Evolutionary conservation across 306 rosid species (phyloP).

Genomic region (Cicer judaicum): DNA sequence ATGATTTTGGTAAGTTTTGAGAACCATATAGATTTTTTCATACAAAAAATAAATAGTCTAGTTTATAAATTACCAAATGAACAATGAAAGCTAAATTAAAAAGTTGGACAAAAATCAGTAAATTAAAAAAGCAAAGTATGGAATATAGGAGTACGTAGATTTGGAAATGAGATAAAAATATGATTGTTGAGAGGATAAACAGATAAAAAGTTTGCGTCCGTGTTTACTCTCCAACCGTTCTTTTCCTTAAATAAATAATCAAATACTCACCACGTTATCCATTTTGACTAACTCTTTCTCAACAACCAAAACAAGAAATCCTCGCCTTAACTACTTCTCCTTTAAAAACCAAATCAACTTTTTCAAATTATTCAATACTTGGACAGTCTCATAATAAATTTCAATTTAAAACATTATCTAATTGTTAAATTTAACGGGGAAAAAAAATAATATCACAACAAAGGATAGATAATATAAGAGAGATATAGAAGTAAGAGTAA

Average conservation of each 20-base stretch:
- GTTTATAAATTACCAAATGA: no score
- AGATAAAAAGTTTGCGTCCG: constrained; percentile 41
- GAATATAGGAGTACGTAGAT: neutral
- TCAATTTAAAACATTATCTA: neutral
- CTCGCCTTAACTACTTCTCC: neutral
- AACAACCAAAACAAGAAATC: neutral
- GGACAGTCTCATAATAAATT: no score
- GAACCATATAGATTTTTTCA: no score
- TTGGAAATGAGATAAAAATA: neutral
- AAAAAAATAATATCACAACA: neutral
- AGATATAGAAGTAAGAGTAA: no score
- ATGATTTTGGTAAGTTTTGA: no score
- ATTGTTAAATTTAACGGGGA: neutral
- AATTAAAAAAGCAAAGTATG: neutral
- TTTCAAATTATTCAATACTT: no score
- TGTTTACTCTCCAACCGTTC: constrained; percentile 39
- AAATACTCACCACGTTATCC: constrained; percentile 26
- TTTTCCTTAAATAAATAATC: constrained; percentile 45
- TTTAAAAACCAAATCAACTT: neutral
- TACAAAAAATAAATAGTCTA: no score
- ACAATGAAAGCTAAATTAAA: no score
- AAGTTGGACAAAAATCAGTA: no score
- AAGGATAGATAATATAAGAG: neutral
- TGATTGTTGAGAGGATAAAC: constrained; percentile 27
- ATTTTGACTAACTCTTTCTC: neutral